Evolutionary conservation across 441 rosid genomes (phyloP), one percentile per base, ranked within the genome.

Genomic region (Pelargonium myrrhifolium): DNA sequence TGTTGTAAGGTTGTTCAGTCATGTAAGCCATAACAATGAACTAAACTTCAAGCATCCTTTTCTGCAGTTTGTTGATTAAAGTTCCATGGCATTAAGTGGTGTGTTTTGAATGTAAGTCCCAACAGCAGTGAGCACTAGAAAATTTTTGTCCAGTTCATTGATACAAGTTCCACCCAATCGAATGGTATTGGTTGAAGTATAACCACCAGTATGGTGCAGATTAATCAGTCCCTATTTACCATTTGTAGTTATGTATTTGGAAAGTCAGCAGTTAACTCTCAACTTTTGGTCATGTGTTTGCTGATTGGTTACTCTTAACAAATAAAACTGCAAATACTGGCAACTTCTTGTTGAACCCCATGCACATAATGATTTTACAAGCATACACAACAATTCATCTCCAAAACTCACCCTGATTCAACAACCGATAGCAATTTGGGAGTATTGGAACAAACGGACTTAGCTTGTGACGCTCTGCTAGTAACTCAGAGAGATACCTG

Each of bases 401-500:
- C 51, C 1, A 68, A 82, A 42, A 72, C 88, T 82, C 65, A 89
- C 99, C 96, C 78, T 94, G 94, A 76, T 73, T 92, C 74, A 92
- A 75, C 80, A 94, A 73, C 18, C 90, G 84, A 78, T 67, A 79
- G 14, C 82, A 77, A 72, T 77, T 69, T 26, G 94, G 96, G 39
- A 94, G 78, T 69, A 94, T 88, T 6, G 89, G 84, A 78, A 83
- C n/a, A 70, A 94, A 89, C 14, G 96, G 96, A 77, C 59, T 79
- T 24, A 92, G 80, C 81, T 94, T 94, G 70, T 80, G 83, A 68
- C 87, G 89, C 86, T 89, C 98, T 14, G 76, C 94, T 15, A 86
- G 75, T 70, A 94, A 79, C 77, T 88, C 98, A 0, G 85, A 76
- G 28, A 92, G 87, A 80, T 92, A 94, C 78, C 98, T 92, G 87